Conservation (phyloP, 139 green algal species). For the Tetraselmis chui region DNA sequence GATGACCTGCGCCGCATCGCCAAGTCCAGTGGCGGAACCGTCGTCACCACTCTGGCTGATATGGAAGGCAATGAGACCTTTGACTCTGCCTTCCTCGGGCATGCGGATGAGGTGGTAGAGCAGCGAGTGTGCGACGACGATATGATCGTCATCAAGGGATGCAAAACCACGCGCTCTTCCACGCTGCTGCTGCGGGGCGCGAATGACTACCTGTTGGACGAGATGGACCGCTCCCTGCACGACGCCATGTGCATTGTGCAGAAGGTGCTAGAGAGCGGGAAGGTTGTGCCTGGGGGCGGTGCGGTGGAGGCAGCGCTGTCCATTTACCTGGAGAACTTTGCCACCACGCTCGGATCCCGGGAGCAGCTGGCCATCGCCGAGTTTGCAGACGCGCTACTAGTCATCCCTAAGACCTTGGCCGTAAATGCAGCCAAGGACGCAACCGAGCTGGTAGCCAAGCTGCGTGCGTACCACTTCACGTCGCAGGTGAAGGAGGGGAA, state of each 20-base stretch:
- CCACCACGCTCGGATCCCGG: constrained; percentile 84
- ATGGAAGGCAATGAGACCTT: constrained; percentile 97
- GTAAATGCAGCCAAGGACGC: constrained; percentile 95
- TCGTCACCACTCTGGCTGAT: constrained; percentile 88
- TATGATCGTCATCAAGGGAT: constrained; percentile 70
- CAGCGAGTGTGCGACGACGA: constrained; percentile 58
- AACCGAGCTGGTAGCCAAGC: constrained; percentile 89
- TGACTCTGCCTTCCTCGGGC: constrained; percentile 65
- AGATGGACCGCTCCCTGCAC: constrained; percentile 95
- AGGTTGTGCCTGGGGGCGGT: constrained; percentile 83
- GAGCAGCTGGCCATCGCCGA: constrained; percentile 98
- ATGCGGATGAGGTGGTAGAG: constrained; percentile 66
- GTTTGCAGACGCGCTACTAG: constrained; percentile 83
- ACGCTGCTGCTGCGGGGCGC: constrained; percentile 86
- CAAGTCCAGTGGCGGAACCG: constrained; percentile 77
- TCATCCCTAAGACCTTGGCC: constrained; percentile 87
- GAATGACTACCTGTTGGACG: constrained; percentile 98
- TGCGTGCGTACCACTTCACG: constrained; percentile 90
- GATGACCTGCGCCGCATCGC: constrained; percentile 93
- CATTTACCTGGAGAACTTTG: constrained; percentile 93
- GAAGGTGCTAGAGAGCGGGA: constrained; percentile 88
- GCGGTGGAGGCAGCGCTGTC: constrained; percentile 90
- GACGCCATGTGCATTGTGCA: constrained; percentile 98
- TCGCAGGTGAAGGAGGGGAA: constrained; percentile 64
- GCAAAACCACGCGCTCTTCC: constrained; percentile 34